phyloP scores from a whole-genome alignment of 768 basidiomycete species.

The Phylloporus arenicola region DNA sequence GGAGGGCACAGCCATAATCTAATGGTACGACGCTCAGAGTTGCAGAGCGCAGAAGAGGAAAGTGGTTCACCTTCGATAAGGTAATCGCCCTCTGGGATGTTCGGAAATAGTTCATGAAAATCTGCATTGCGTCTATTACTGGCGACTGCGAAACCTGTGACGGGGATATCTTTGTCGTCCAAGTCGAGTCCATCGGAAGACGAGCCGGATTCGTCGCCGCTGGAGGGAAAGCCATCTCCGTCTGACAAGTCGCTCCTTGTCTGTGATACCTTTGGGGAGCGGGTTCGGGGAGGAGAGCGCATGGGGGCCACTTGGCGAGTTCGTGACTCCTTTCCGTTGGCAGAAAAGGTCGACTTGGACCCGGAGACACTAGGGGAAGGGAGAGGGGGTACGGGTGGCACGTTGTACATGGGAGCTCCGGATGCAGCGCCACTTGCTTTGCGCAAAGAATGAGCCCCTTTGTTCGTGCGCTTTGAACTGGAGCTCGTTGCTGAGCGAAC shows the following conservation, averaged over 20 bases:
- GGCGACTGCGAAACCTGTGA: slow-evolving; percentile 96
- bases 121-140: slow-evolving; percentile 92
- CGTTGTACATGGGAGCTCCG: slow-evolving; percentile 61
- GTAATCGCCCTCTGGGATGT: slow-evolving; percentile 91
- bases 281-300: slow-evolving; percentile 8
- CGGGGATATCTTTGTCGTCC: slow-evolving; percentile 67
- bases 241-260: slow-evolving; percentile 26
- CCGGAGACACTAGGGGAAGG: slow-evolving; percentile 6
- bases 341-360: slow-evolving; percentile 16
- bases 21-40: slow-evolving; percentile 2
- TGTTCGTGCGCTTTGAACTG: slow-evolving; percentile 21
- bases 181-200: slow-evolving; percentile 32
- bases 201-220: slow-evolving; percentile 30
- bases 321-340: slow-evolving; percentile 8
- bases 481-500: slow-evolving; percentile 24
- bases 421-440: slow-evolving; percentile 57
- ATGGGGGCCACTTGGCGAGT: slow-evolving; percentile 1
- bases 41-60: neutral
- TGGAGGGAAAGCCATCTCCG: slow-evolving; percentile 23
- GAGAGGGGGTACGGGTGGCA: slow-evolving; percentile 34
- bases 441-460: slow-evolving; percentile 17
- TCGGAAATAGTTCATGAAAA: slow-evolving; percentile 90
- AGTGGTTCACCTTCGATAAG: slow-evolving; percentile 82
- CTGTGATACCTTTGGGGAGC: slow-evolving; percentile 17
- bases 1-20: slow-evolving; percentile 98